These are phyloP conservation scores for Stipa capillata DNA, from an alignment of 176 grass and related monocot genomes.

Conservation along the genomic window DNA sequence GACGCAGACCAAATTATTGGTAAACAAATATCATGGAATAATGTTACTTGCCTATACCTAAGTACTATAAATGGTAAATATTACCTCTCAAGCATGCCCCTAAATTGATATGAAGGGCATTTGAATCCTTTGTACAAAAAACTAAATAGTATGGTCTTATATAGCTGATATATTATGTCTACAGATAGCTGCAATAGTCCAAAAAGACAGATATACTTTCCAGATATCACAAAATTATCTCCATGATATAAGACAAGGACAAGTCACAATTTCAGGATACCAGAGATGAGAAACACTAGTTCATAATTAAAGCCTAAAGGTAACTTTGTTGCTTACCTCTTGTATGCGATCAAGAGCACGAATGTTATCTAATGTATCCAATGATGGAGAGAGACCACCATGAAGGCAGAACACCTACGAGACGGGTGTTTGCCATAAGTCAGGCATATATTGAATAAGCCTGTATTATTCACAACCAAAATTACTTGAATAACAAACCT, in stretches of 20 bases:
- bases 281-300: not conserved
- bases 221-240: not conserved
- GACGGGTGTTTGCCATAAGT: not conserved
- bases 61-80: not conserved
- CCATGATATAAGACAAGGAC: not conserved
- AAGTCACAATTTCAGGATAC: not conserved
- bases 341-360: constrained; percentile 96
- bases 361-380: constrained; percentile 95
- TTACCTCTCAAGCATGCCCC: not conserved
- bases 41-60: not conserved
- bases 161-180: not conserved
- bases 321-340: constrained; percentile 55
- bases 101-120: not conserved
- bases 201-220: not conserved
- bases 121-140: not conserved
- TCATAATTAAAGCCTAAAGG: not conserved
- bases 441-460: constrained; percentile 14
- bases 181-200: not conserved
- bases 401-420: constrained; percentile 92
- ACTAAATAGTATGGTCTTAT: not conserved
- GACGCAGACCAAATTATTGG: not conserved
- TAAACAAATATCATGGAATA: not conserved
- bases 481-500: constrained; percentile 36
- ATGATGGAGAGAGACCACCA: constrained; percentile 96
- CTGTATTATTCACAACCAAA: constrained; percentile 2